These are phyloP conservation scores for Moesziomyces sp. DNA, from an alignment of 1,284 basidiomycete genomes.

Conservation along the genomic window DNA sequence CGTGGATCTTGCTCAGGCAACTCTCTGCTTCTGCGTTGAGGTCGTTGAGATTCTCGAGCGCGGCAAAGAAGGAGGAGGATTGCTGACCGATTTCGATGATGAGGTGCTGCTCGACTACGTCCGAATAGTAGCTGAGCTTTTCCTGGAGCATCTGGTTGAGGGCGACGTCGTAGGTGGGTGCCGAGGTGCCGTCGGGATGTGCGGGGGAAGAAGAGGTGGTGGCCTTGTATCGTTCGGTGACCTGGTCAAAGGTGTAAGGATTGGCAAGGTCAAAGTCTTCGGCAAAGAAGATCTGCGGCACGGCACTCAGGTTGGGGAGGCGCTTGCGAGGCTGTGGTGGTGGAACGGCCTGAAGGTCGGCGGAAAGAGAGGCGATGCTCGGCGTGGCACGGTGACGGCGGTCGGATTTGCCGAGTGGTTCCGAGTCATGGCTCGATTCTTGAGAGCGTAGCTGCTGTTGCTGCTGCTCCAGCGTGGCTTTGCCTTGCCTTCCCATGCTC, in stretches of 20 bases:
- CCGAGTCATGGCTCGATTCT: slow-evolving; percentile 23
- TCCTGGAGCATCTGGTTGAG: slow-evolving; percentile 79
- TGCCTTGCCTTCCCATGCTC: slow-evolving; percentile 45
- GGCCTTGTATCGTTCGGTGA: slow-evolving; percentile 74
- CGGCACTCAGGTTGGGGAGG: slow-evolving; percentile 74
- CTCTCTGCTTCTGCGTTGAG: slow-evolving; percentile 87
- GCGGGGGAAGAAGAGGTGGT: slow-evolving; percentile 12
- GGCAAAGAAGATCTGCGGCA: slow-evolving; percentile 82
- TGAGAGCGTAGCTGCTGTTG: slow-evolving; percentile 21
- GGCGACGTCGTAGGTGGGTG: slow-evolving; percentile 56
- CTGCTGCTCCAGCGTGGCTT: slow-evolving; percentile 35
- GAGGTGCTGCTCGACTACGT: slow-evolving; percentile 93
- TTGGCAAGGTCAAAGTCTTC: slow-evolving; percentile 86
- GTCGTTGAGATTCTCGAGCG: slow-evolving; percentile 90
- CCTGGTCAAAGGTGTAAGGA: slow-evolving; percentile 81
- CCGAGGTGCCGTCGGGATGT: slow-evolving; percentile 8
- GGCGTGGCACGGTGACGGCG: slow-evolving; percentile 22
- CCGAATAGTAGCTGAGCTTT: slow-evolving; percentile 89
- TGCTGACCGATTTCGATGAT: slow-evolving; percentile 90
- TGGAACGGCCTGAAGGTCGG: slow-evolving; percentile 37
- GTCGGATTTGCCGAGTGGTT: slow-evolving; percentile 19
- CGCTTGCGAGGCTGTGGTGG: slow-evolving; percentile 37
- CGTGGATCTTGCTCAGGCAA: slow-evolving; percentile 80
- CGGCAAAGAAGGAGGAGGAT: slow-evolving; percentile 94
- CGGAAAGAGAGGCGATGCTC: slow-evolving; percentile 41